Evolutionary conservation across 768 basidiomycete species (phyloP), one percentile per base, ranked within the genome.

Genomic region (Amanita brunnescens): DNA sequence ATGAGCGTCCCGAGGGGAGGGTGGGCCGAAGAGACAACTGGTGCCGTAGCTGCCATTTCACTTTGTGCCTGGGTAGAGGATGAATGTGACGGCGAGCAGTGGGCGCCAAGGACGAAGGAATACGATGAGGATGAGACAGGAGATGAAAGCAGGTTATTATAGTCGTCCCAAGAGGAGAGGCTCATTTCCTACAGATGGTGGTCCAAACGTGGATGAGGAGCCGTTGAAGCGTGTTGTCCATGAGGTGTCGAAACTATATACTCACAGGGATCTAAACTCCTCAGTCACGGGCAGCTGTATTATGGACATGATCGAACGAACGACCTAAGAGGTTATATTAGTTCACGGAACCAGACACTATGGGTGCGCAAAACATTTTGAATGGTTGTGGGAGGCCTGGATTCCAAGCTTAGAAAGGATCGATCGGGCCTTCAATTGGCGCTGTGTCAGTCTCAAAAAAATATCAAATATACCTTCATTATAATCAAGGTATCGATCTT

Each of bases 1-100:
- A 98, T 90, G 63, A 80, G 67, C 55, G 85, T 83, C 40, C 93
- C 93, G 55, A 87, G 69, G 56, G 75, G 69, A 42, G 81, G 81
- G 49, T 74, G 72, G 32, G 58, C 42, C 10, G 50, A 44, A 34
- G 50, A 26, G 16, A 51, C 7, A 13, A 35, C 41, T 14, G 50
- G 34, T 21, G 50, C 41, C 6, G 37, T 13, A 18, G 41, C 18
- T 29, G 41, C 20, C 49, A 44, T 51, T 33, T 43, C 30, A 9
- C 21, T 29, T n/a, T 20, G 38, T 44, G 21, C 42, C 18, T 18
- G 16, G 1, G 38, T 5, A 34, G 47, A 29, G 39, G 29, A n/a
- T 41, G 20, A 21, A 13, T 23, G 7, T 41, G 41, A 41, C 21
- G 12, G 40, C n/a, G 50, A 12, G 42, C 18, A 40, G 29, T 41